Evolutionary conservation across 2,329 filamentous ascomycete species (phyloP), one percentile per base, ranked within the genome.

Genomic region (Curvularia sp.): DNA sequence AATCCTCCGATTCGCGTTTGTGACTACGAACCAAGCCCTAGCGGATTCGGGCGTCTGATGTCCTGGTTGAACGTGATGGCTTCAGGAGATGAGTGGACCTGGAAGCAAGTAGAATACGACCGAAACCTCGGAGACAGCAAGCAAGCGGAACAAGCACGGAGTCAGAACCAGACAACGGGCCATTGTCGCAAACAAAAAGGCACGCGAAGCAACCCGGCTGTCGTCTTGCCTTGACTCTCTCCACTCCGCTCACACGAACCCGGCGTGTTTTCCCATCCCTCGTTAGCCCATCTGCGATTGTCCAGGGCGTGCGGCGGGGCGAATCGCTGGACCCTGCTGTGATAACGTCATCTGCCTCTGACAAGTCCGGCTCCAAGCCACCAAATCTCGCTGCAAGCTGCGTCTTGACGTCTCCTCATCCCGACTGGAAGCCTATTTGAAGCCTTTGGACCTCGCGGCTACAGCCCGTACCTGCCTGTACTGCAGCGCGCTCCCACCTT

Each of bases 71-170:
- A 5, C 28, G 33, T 49, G 39, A 41, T 20, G 22, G 24, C 41
- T 41, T 42, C 41, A 44, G 12, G 24, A 41, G 20, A 30, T 49
- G 18, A 30, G 44, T 26, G 53, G 47, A 39, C 48, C 55, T 30
- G 60, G 72, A 75, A 75, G 38, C 58, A 47, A 28, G 64, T 73
- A 49, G 73, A 75, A 75, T 9, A 39, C 13, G 39, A 55, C 28
- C 62, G 72, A 71, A 68, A 20, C 26, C 39, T 31, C 41, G 22
- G 20, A 31, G 52, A 62, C 55, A 28, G 26, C 26, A 64, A 47
- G 31, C 57, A 58, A 58, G 35, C 52, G 18, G 58, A 58, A 55
- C 66, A 69, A 70, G 69, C 65, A 53, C 31, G 52, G 63, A 72
- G 66, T 66, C 68, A 66, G 33, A 59, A 20, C 47, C 18, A 28